A percentile compares a stretch with the other conserved stretches of the same genome.
Evolutionary conservation across 2,329 filamentous ascomycete species (phyloP).

Genomic region (Septoria linicola): DNA sequence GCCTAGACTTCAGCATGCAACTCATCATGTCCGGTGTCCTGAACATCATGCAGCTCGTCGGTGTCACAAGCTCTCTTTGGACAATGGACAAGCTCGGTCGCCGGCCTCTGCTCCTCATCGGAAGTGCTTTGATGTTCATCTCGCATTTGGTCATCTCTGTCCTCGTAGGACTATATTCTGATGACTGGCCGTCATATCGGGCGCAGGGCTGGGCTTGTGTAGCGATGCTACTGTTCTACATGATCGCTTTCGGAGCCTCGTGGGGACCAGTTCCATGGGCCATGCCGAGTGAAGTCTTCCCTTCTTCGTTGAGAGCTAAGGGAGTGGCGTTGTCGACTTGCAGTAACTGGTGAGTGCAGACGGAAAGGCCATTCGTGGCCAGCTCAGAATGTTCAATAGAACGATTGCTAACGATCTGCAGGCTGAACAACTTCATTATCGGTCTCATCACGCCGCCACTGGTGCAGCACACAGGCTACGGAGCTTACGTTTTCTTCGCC

Average conservation of each 20-base stretch:
- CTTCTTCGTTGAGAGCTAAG: slow-evolving; percentile 60
- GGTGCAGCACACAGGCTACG: slow-evolving; percentile 54
- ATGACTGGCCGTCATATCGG: slow-evolving; percentile 46
- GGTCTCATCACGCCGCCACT: slow-evolving; percentile 44
- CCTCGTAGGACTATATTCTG: slow-evolving; percentile 54
- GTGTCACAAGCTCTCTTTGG: slow-evolving; percentile 44
- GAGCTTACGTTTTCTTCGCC: slow-evolving; percentile 62
- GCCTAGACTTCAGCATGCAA: slow-evolving; percentile 39
- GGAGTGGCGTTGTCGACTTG: slow-evolving; percentile 53
- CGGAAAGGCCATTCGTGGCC: no score
- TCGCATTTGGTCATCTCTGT: slow-evolving; percentile 53
- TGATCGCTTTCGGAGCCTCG: slow-evolving; percentile 54
- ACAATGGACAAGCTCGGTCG: slow-evolving; percentile 47
- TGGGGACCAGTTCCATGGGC: slow-evolving; percentile 44
- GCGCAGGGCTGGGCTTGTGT: slow-evolving; percentile 46
- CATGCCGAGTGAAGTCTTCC: slow-evolving; percentile 60
- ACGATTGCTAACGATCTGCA: slow-evolving; percentile 60
- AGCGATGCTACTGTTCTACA: slow-evolving; percentile 34
- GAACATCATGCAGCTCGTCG: slow-evolving; percentile 46
- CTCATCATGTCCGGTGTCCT: slow-evolving; percentile 45
- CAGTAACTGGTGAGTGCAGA: slow-evolving; percentile 57
- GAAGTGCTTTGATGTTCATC: slow-evolving; percentile 50
- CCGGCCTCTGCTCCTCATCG: slow-evolving; percentile 42
- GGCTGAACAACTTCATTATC: slow-evolving; percentile 12
- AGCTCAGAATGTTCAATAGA: no score